Base-by-base conservation (phyloP, 192 early-diverging fungal species). In the Geosiphon pyriformis region DNA sequence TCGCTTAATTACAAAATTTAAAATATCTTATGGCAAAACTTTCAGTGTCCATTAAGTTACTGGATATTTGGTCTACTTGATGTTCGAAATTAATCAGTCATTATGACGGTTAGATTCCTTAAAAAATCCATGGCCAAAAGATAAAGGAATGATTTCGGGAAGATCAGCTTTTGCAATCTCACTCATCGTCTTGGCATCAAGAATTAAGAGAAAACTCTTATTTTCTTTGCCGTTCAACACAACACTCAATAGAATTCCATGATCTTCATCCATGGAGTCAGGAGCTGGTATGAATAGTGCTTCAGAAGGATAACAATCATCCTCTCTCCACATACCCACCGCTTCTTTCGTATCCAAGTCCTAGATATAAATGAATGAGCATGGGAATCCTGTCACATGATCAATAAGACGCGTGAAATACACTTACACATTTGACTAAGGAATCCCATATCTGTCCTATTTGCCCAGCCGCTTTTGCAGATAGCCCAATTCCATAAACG, bases 221-320 rank as follows among this genome's bases (percentile, higher is more conserved):
- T 78, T 77, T 22, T 79, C 79, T 71, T 76, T 74, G 54, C 84
- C 82, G 68, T 90, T 84, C 49, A 90, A 86, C 8, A 93, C 87
- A 34, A 92, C 76, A 35, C 85, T 86, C 35, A 94, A 59, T 23
- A 94, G 33, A 34, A 85, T 87, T 20, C 92, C 92, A 31, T 86
- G 83, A 69, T 91, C 92, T 74, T 93, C 91, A 23, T 76, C 73
- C 37, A 58, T 68, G 8, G 67, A 71, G 47, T 80, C 76, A 18
- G 74, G 69, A 52, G 34, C 78, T 46, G 90, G 86, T 27, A 94
- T 84, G 80, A 92, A 94, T 18, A 88, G 68, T 0, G 92, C 85
- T 74, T 94, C 89, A 8, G 87, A 87, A 29, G 92, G 89, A 62
- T 83, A 90, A 72, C 87, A 88, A 69, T 88, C 76, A 51, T 65